A percentile compares a stretch with the other conserved stretches of the same genome.
These are phyloP conservation scores for Colletotrichum karsti DNA, from an alignment of 2,329 filamentous ascomycete genomes.

Conservation along the genomic window DNA sequence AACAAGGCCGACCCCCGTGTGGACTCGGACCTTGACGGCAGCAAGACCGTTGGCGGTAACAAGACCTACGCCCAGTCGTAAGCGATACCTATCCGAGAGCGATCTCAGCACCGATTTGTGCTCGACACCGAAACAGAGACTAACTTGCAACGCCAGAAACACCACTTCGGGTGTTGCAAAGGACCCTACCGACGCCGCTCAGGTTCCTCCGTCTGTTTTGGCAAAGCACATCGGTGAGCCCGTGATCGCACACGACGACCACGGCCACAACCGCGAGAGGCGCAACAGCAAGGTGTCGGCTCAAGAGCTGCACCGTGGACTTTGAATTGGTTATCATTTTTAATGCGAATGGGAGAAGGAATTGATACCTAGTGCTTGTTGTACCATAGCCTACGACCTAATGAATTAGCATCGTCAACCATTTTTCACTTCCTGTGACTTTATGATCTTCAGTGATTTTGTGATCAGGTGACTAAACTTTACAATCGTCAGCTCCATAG, in stretches of 20 bases:
- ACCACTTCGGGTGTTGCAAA: constrained; percentile 31
- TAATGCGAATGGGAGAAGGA: neutral
- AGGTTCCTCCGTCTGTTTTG: constrained; percentile 65
- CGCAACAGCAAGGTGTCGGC: constrained; percentile 55
- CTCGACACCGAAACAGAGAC: constrained; percentile 27
- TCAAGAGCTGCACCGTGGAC: constrained; percentile 57
- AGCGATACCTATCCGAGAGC: constrained; percentile 32
- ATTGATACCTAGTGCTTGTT: constrained; percentile 19
- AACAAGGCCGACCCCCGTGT: constrained; percentile 67
- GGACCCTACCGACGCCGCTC: constrained; percentile 64
- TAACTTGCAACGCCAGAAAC: constrained; percentile 27
- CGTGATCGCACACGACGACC: constrained; percentile 52
- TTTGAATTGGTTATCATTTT: constrained; percentile 40
- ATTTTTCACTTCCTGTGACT: neutral
- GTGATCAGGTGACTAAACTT: too few species aligned
- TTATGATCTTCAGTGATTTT: too few species aligned
- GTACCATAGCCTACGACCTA: constrained; percentile 24
- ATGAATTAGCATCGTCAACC: constrained; percentile 9
- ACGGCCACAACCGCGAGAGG: constrained; percentile 50
- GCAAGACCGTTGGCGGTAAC: constrained; percentile 62
- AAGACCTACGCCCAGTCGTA: constrained; percentile 53
- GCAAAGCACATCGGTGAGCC: constrained; percentile 56
- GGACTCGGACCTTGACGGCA: constrained; percentile 63
- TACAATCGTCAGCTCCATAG: too few species aligned
- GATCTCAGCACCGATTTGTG: constrained; percentile 1